phyloP scores from a whole-genome alignment of 257 asterid species.

The Solanum paucissectum region DNA sequence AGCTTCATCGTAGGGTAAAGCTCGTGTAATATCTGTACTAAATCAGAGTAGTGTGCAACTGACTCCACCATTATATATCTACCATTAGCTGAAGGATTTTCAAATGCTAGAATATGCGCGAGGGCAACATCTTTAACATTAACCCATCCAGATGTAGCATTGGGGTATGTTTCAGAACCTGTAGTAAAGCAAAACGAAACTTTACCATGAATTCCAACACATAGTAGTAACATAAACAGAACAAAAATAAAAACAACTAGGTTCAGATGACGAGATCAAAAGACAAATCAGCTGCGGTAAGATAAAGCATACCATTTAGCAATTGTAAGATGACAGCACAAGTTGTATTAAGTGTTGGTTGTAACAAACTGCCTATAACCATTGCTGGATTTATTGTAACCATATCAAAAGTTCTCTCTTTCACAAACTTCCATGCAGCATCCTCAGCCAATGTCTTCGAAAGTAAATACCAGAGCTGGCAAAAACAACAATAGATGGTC shows the following conservation, averaged over 20 bases:
- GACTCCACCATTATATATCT: conserved; percentile 53
- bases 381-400: conserved; percentile 38
- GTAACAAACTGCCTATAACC: conserved; percentile 41
- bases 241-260: neutral
- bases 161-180: conserved; percentile 56
- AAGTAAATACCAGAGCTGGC: conserved; percentile 36
- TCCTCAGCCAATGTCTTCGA: conserved; percentile 61
- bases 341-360: conserved; percentile 51
- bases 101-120: conserved; percentile 61
- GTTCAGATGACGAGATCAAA: neutral
- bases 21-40: conserved; percentile 31
- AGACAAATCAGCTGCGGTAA: neutral
- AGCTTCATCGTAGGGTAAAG: conserved; percentile 43
- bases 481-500: neutral
- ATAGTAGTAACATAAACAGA: neutral
- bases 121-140: conserved; percentile 65
- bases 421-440: conserved; percentile 41
- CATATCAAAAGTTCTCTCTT: conserved; percentile 23
- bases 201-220: neutral
- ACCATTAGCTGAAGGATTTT: conserved; percentile 58
- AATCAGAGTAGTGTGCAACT: conserved; percentile 38
- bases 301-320: conserved; percentile 24
- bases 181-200: neutral
- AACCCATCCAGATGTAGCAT: conserved; percentile 41
- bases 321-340: conserved; percentile 25